These are phyloP conservation scores for Pulveroboletus sp. DNA, from an alignment of 768 basidiomycete genomes.

Conservation along the genomic window DNA sequence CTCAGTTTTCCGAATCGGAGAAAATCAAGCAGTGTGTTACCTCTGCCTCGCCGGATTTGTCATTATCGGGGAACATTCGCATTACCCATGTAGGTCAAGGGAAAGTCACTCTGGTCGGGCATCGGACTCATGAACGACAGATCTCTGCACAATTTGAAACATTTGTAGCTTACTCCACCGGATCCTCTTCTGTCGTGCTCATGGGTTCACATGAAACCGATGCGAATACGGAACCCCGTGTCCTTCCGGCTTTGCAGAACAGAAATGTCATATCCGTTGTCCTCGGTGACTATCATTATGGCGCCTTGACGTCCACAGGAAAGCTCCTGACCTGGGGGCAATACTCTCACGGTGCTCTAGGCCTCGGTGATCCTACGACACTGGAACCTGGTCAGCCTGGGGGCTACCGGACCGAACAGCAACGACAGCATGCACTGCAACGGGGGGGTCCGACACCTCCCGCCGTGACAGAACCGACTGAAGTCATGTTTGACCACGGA, in stretches of 20 bases:
- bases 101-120: neutral
- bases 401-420: slow-evolving; percentile 44
- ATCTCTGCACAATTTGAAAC: slow-evolving; percentile 80
- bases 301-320: slow-evolving; percentile 75
- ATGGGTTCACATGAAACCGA: slow-evolving; percentile 55
- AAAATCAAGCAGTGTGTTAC: slow-evolving; percentile 42
- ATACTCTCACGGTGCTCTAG: slow-evolving; percentile 76
- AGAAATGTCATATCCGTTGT: slow-evolving; percentile 79
- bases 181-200: slow-evolving; percentile 64
- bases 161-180: slow-evolving; percentile 80
- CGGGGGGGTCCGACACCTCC: slow-evolving; percentile 29
- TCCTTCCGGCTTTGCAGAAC: slow-evolving; percentile 73
- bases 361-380: slow-evolving; percentile 68
- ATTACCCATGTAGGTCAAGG: slow-evolving; percentile 70
- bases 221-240: slow-evolving; percentile 43
- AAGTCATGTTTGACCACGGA: slow-evolving; percentile 68
- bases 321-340: slow-evolving; percentile 77
- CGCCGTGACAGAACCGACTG: slow-evolving; percentile 53
- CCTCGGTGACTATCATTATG: slow-evolving; percentile 90
- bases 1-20: slow-evolving; percentile 63
- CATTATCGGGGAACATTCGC: slow-evolving; percentile 44
- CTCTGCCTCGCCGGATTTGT: slow-evolving; percentile 37
- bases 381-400: slow-evolving; percentile 55
- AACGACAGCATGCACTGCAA: slow-evolving; percentile 27
- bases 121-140: slow-evolving; percentile 33